These are phyloP conservation scores for Paraphaeosphaeria minitans DNA, from an alignment of 2,329 filamentous ascomycete genomes.

Conservation along the genomic window DNA sequence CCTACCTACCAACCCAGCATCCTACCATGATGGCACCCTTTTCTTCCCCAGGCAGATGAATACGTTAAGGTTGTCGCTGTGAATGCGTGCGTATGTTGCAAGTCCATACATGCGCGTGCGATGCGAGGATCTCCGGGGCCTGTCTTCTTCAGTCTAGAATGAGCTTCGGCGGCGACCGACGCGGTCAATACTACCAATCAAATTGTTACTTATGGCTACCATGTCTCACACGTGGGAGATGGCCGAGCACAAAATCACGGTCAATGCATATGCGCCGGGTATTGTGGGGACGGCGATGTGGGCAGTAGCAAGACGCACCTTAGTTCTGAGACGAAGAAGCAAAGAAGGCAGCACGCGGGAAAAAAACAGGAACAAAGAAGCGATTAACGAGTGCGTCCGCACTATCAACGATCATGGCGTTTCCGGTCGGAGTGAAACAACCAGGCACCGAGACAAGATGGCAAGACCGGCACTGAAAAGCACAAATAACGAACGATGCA, in stretches of 20 bases:
- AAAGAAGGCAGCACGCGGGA: too few relatives aligned
- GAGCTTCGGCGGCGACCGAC: background rate
- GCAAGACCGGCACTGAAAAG: background rate
- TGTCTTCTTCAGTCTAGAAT: background rate
- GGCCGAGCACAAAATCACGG: constrained; percentile 63
- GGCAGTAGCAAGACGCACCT: constrained; percentile 43
- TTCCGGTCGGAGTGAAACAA: too few relatives aligned
- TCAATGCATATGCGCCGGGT: constrained; percentile 70
- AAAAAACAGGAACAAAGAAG: too few relatives aligned
- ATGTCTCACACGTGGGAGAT: too few relatives aligned
- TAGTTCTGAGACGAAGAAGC: too few relatives aligned
- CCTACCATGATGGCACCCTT: background rate
- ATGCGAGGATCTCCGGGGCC: background rate
- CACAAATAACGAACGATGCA: background rate
- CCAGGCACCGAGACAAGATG: too few relatives aligned
- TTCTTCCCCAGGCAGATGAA: background rate
- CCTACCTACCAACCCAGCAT: too few relatives aligned
- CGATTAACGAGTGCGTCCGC: too few relatives aligned
- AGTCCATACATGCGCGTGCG: background rate
- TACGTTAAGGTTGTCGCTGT: background rate
- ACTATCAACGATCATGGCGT: too few relatives aligned
- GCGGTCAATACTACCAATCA: background rate
- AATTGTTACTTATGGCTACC: too few relatives aligned
- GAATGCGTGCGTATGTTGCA: background rate
- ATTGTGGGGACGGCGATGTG: constrained; percentile 72